A percentile compares a stretch with the other conserved stretches of the same genome.
These are phyloP conservation scores for Parasarocladium wereldwijsianum DNA, from an alignment of 2,329 filamentous ascomycete genomes.

Conservation along the genomic window DNA sequence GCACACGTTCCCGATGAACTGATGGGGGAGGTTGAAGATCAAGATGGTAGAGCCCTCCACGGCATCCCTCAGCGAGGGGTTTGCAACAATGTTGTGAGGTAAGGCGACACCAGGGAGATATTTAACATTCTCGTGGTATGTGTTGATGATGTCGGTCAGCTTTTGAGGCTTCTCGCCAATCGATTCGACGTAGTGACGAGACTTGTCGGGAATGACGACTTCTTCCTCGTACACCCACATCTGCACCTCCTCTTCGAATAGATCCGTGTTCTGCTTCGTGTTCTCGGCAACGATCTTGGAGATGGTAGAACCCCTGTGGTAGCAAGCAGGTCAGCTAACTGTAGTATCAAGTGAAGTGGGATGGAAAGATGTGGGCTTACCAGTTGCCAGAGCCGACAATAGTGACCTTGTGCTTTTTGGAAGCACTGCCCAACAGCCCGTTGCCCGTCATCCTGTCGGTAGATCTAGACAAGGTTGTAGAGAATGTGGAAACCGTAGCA, in stretches of 20 bases:
- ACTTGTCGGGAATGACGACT: slow-evolving; percentile 56
- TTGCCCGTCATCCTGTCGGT: slow-evolving; percentile 17
- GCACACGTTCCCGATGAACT: slow-evolving; percentile 85
- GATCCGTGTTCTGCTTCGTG: slow-evolving; percentile 55
- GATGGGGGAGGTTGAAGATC: slow-evolving; percentile 91
- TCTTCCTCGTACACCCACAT: slow-evolving; percentile 99
- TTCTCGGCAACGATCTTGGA: slow-evolving; percentile 96
- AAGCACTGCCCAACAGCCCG: slow-evolving; percentile 28
- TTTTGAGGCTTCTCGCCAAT: slow-evolving; percentile 60
- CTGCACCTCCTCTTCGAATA: slow-evolving; percentile 82
- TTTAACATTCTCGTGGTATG: slow-evolving; percentile 89
- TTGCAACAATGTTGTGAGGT: slow-evolving; percentile 71
- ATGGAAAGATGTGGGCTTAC: slow-evolving; percentile 32
- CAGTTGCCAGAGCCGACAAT: slow-evolving; percentile 95
- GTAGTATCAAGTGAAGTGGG: neutral
- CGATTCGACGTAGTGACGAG: slow-evolving; percentile 54
- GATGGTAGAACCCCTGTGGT: slow-evolving; percentile 77
- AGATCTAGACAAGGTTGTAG: slow-evolving; percentile 8
- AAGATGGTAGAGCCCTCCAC: slow-evolving; percentile 78
- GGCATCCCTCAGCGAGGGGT: slow-evolving; percentile 64
- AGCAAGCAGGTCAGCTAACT: neutral
- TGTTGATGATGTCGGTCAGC: slow-evolving; percentile 84
- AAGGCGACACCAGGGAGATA: slow-evolving; percentile 84
- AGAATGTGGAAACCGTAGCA: too few relatives aligned
- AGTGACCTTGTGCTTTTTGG: slow-evolving; percentile 80